Evolutionary conservation across 2,329 filamentous ascomycete genomes (phyloP).

Genomic region (Penicillium concentricum): DNA sequence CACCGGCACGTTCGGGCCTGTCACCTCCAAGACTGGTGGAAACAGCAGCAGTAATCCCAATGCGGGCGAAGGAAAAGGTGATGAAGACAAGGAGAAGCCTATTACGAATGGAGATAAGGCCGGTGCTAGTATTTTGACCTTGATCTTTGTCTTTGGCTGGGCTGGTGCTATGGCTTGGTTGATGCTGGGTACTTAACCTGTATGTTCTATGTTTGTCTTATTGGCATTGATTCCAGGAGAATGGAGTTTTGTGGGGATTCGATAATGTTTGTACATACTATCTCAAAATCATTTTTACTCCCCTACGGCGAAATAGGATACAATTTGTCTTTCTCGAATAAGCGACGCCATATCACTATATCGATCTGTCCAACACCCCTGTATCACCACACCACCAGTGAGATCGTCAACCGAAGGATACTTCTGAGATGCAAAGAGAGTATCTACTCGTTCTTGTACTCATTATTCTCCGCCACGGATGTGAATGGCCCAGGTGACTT

Average conservation of each 20-base stretch:
- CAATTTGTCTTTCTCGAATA: neutral
- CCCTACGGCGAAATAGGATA: neutral
- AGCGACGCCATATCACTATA: neutral
- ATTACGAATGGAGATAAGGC: slow-evolving; percentile 37
- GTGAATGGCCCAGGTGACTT: neutral
- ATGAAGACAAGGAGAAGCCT: slow-evolving; percentile 8
- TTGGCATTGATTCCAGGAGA: neutral
- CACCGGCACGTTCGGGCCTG: slow-evolving; percentile 50
- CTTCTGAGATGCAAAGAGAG: neutral
- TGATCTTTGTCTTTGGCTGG: slow-evolving; percentile 30
- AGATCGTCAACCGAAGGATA: neutral
- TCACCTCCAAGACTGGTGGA: slow-evolving; percentile 53
- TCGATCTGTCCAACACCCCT: neutral
- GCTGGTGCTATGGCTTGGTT: slow-evolving; percentile 33
- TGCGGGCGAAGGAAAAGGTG: slow-evolving; percentile 28
- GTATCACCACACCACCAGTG: neutral
- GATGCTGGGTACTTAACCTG: slow-evolving; percentile 24
- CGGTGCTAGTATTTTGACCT: slow-evolving; percentile 41
- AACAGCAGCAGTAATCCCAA: slow-evolving; percentile 44
- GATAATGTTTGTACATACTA: neutral
- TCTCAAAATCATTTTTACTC: neutral
- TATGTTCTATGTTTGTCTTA: neutral
- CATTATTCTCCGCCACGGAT: neutral
- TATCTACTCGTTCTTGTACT: neutral
- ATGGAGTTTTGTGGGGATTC: slow-evolving; percentile 1